Evolutionary conservation across 306 rosid genomes (phyloP).

Genomic region (Pyrus betulifolia): DNA sequence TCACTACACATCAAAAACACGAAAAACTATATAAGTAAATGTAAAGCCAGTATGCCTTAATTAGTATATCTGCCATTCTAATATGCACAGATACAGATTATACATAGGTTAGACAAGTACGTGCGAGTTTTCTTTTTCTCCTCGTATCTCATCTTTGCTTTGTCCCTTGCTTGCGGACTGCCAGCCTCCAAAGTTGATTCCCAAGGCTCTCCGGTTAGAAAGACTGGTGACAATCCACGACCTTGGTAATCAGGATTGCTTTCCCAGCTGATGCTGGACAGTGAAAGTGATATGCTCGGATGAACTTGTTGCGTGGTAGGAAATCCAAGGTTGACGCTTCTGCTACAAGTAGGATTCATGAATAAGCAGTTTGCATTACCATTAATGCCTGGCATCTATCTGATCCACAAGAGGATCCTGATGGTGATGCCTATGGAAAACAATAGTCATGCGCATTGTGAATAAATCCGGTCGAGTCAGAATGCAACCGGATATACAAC

Average conservation of each 20-base stretch:
- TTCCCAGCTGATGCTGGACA: slow-evolving; percentile 57
- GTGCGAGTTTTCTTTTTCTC: slow-evolving; percentile 81
- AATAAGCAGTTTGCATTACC: slow-evolving; percentile 38
- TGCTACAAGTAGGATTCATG: slow-evolving; percentile 34
- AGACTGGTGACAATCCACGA: slow-evolving; percentile 48
- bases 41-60: neutral
- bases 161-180: slow-evolving; percentile 64
- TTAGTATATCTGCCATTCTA: too few species aligned
- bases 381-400: slow-evolving; percentile 35
- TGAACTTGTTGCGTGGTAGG: slow-evolving; percentile 59
- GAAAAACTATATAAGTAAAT: neutral
- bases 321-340: slow-evolving; percentile 54
- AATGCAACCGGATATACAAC: neutral
- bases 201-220: slow-evolving; percentile 59
- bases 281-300: slow-evolving; percentile 44
- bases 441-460: slow-evolving; percentile 10
- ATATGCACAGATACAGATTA: too few species aligned
- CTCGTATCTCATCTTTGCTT: slow-evolving; percentile 75
- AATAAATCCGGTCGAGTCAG: neutral
- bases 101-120: slow-evolving; percentile 32
- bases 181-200: slow-evolving; percentile 53
- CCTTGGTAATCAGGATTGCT: slow-evolving; percentile 58
- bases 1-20: slow-evolving; percentile 32
- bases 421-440: slow-evolving; percentile 52
- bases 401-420: slow-evolving; percentile 40